A percentile compares a stretch with the other conserved stretches of the same genome.
Conservation (phyloP, 371 early-diverging fungal species). For the Mortierella sp. region DNA sequence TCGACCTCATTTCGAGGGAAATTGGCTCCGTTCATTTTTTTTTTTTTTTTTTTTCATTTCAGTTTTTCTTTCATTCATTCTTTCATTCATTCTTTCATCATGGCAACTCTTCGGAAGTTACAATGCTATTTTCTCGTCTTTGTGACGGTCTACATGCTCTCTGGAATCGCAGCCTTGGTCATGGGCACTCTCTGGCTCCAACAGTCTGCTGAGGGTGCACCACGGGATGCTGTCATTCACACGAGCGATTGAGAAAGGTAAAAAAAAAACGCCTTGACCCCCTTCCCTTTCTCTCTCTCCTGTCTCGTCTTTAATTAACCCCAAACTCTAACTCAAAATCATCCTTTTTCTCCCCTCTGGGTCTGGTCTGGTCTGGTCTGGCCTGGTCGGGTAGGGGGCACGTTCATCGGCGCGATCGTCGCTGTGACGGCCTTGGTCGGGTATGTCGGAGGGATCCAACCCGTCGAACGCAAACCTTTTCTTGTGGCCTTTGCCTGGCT, state of each 20-base stretch:
- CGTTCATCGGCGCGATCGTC: conserved; percentile 37
- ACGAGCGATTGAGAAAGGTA: conserved; percentile 43
- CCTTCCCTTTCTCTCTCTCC: conserved; percentile 2
- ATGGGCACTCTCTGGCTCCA: conserved; percentile 42
- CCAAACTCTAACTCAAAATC: not conserved
- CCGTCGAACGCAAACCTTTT: conserved; percentile 34
- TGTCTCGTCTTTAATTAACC: not conserved
- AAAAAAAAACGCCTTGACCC: conserved; percentile 1
- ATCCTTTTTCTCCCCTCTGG: not conserved
- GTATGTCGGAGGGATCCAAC: conserved; percentile 28
- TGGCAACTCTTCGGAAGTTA: conserved; percentile 30
- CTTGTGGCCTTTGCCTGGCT: conserved; percentile 41
- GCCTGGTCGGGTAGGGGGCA: conserved; percentile 35
- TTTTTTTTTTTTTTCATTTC: not conserved
- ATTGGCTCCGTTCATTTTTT: too few relatives aligned
- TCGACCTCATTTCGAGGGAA: too few relatives aligned
- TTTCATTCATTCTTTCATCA: not conserved
- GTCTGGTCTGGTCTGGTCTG: too few relatives aligned
- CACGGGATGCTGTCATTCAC: conserved; percentile 53
- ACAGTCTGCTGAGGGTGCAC: conserved; percentile 40
- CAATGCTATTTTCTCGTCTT: conserved; percentile 39
- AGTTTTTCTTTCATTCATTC: not conserved
- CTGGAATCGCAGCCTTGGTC: conserved; percentile 31
- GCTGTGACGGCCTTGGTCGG: conserved; percentile 32
- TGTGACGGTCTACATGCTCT: conserved; percentile 30